phyloP scores from a whole-genome alignment of 192 early-diverging fungal genomes.

The Umbelopsis sp. region DNA sequence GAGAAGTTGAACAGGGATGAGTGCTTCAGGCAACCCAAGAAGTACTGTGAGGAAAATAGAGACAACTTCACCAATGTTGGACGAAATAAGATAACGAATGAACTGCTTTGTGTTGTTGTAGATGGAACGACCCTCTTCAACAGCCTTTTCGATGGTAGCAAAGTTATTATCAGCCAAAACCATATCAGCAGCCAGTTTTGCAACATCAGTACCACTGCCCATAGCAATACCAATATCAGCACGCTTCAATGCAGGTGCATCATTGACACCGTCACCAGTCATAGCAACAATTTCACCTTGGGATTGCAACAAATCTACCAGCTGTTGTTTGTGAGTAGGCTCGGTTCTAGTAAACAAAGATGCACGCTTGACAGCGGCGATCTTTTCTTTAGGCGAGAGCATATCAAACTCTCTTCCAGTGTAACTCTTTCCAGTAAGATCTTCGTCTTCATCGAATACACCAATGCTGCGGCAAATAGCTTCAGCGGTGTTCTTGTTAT shows the following conservation, averaged over 20 bases:
- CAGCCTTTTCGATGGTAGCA: slow-evolving; percentile 95
- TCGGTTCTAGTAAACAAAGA: slow-evolving; percentile 93
- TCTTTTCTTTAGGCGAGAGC: slow-evolving; percentile 73
- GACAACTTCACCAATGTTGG: slow-evolving; percentile 99
- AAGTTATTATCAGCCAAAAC: slow-evolving; percentile 98
- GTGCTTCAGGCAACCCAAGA: slow-evolving; percentile 94
- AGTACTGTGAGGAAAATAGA: slow-evolving; percentile 96
- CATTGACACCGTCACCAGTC: slow-evolving; percentile 99
- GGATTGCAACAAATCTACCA: slow-evolving; percentile 89
- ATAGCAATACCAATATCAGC: slow-evolving; percentile 99
- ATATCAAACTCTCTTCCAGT: slow-evolving; percentile 97
- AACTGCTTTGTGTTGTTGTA: slow-evolving; percentile 99
- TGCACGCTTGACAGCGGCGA: slow-evolving; percentile 70
- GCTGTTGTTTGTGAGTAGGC: slow-evolving; percentile 92
- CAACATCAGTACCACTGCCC: slow-evolving; percentile 98
- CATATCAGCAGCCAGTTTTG: slow-evolving; percentile 98
- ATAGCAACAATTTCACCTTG: slow-evolving; percentile 87
- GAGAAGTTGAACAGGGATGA: slow-evolving; percentile 96
- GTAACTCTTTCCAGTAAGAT: slow-evolving; percentile 68
- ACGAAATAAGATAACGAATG: slow-evolving; percentile 96
- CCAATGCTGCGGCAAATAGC: slow-evolving; percentile 95
- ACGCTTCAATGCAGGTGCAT: slow-evolving; percentile 95
- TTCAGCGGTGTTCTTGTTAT: slow-evolving; percentile 97
- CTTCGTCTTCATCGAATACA: slow-evolving; percentile 74
- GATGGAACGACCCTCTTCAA: slow-evolving; percentile 96